Percentiles rank a stretch among this genome's conserved stretches.
phyloP scores from a whole-genome alignment of 2,329 filamentous ascomycete genomes.

The Cytospora piceae region DNA sequence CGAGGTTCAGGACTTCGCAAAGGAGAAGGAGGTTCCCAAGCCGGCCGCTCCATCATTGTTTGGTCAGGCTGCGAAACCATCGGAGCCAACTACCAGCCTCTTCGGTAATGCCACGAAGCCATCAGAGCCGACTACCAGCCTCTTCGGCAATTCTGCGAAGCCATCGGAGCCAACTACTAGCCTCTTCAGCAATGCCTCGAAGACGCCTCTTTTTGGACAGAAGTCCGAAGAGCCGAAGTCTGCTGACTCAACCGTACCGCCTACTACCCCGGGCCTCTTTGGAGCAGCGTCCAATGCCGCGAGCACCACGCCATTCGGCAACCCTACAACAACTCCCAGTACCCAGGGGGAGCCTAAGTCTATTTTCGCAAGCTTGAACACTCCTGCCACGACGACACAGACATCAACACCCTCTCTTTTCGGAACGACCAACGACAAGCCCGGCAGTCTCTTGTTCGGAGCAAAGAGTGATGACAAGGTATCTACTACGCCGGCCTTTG shows the following conservation, averaged over 20 bases:
- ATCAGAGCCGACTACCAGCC: conserved; percentile 18
- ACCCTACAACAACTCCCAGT: conserved; percentile 38
- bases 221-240: conserved; percentile 33
- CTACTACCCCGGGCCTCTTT: conserved; percentile 23
- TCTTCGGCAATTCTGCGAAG: conserved; percentile 27
- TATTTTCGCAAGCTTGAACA: conserved; percentile 39
- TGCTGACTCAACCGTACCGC: conserved; percentile 36
- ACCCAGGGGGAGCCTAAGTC: conserved; percentile 38
- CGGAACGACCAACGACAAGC: conserved; percentile 27
- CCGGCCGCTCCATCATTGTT: conserved; percentile 27
- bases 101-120: conserved; percentile 24
- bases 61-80: conserved; percentile 25
- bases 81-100: conserved; percentile 21
- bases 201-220: conserved; percentile 26
- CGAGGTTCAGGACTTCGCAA: conserved; percentile 31
- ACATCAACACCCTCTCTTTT: conserved; percentile 36
- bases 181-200: conserved; percentile 29
- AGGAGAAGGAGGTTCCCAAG: conserved; percentile 25
- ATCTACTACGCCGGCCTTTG: conserved; percentile 13
- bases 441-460: conserved; percentile 26
- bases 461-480: conserved; percentile 20
- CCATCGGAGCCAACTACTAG: conserved; percentile 19
- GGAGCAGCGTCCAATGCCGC: conserved; percentile 18
- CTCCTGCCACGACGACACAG: conserved; percentile 28
- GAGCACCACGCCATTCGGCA: conserved; percentile 33